These are phyloP conservation scores for Torrubiellomyces zombiae DNA, from an alignment of 2,329 filamentous ascomycete genomes.

Conservation along the genomic window DNA sequence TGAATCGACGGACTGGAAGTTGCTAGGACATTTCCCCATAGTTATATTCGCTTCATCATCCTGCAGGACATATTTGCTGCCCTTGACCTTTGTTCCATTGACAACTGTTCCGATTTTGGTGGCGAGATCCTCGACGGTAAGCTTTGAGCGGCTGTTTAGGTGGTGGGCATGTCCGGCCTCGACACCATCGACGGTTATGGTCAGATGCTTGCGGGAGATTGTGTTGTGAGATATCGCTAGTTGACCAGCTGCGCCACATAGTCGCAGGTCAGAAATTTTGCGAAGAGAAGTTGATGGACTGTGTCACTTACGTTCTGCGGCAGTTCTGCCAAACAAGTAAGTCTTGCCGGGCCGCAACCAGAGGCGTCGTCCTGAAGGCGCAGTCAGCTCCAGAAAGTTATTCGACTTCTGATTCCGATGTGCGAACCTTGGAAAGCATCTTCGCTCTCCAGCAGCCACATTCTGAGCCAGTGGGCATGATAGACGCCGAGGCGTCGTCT, in stretches of 20 bases:
- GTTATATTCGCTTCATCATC: constrained; percentile 40
- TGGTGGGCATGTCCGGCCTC: constrained; percentile 48
- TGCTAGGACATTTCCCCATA: constrained; percentile 52
- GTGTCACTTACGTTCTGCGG: constrained; percentile 37
- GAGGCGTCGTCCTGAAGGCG: constrained; percentile 30
- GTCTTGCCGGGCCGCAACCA: constrained; percentile 78
- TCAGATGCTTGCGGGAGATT: constrained; percentile 79
- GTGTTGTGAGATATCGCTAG: constrained; percentile 61
- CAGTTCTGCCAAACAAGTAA: constrained; percentile 72
- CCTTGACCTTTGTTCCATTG: constrained; percentile 55
- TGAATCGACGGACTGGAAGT: constrained; percentile 33
- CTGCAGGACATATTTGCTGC: constrained; percentile 38
- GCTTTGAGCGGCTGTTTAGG: constrained; percentile 45
- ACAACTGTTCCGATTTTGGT: constrained; percentile 74
- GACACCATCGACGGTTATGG: constrained; percentile 53
- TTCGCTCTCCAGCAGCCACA: constrained; percentile 50
- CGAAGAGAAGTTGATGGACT: neutral
- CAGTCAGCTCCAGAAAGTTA: no score
- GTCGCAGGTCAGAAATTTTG: neutral
- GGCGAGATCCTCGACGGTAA: constrained; percentile 63
- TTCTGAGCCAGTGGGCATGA: constrained; percentile 15
- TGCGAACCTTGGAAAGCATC: constrained; percentile 31
- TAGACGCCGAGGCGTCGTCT: constrained; percentile 2
- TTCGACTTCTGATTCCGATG: no score
- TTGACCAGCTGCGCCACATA: constrained; percentile 35